Percentiles rank a stretch among this genome's conserved stretches.
Evolutionary conservation across 2,329 filamentous ascomycete species (phyloP).

Genomic region (Colletotrichum higginsianum): DNA sequence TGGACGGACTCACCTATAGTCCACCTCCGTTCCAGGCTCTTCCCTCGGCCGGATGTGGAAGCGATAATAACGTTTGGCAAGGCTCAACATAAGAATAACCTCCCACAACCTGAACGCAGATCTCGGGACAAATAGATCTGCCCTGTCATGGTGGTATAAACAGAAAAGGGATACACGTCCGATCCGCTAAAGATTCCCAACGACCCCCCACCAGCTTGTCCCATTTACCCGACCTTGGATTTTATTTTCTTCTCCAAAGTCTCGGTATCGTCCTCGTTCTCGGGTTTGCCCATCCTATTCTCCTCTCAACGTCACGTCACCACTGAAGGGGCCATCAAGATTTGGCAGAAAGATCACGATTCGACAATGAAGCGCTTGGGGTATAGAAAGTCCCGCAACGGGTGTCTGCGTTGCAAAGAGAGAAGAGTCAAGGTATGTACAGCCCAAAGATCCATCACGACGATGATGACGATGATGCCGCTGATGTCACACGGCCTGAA

Average conservation of each 20-base stretch:
- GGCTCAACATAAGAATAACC: conserved; percentile 33
- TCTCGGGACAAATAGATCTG: neutral
- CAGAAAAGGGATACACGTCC: conserved; percentile 20
- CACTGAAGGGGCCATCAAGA: neutral
- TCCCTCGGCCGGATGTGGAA: neutral
- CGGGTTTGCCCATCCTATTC: conserved; percentile 10
- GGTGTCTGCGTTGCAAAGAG: conserved; percentile 54
- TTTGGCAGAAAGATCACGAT: neutral
- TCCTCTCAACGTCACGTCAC: neutral
- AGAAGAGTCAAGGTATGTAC: conserved; percentile 54
- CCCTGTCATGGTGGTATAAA: conserved; percentile 29
- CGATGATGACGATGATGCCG: too few species aligned
- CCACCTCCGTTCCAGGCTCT: conserved; percentile 20
- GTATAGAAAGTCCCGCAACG: conserved; percentile 54
- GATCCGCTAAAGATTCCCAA: conserved; percentile 7
- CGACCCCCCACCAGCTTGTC: conserved; percentile 31
- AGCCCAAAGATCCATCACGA: too few species aligned
- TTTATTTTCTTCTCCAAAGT: neutral
- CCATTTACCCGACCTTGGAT: conserved; percentile 30
- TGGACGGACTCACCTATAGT: conserved; percentile 20
- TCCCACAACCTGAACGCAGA: conserved; percentile 5
- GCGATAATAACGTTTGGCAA: conserved; percentile 26
- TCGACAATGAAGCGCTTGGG: conserved; percentile 49
- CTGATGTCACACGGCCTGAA: neutral
- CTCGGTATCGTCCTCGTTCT: conserved; percentile 38